Base-by-base conservation (phyloP, 257 asterid genomes). In the Penstemon eatonii region DNA sequence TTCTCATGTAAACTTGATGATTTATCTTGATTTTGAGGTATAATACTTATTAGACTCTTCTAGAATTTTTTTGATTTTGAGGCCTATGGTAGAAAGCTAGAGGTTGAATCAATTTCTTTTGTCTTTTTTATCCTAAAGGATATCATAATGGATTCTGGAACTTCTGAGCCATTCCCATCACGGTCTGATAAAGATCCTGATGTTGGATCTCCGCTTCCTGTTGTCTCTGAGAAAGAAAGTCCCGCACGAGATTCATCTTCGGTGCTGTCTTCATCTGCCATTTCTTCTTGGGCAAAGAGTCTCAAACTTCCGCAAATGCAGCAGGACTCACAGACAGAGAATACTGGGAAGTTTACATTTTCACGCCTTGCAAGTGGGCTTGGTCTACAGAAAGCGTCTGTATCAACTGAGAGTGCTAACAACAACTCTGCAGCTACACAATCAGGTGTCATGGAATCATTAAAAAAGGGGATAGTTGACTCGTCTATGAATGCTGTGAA, bases 331-430 rank as follows among this genome's bases (percentile, higher is more conserved):
- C 86, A 78, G 60, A 63, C 72, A 13, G 68, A 77, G 6, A 83
- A 75, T 80, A 56, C 78, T 60, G 81, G 86, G 63, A 83, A 66
- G 71, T 84, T 82, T 44, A 77, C 89, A 51, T 85, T 93, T 82
- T 78, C 97, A 73, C 95, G 95, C 60, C 80, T 93, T 49, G 86
- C 96, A 40, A 90, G 95, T 84, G 99, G 96, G 57, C 79, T 93
- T 72, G 90, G 94, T 56, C 62, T 88, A 76, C 79, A 82, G 65
- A 87, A 80, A 79, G 74, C 69, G 63, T 60, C 90, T 38, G 72
- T 15, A 60, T 65, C 85, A 53, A 78, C 78, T 75, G 90, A 80
- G 25, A 73, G 69, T 46, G 82, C 82, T 61, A 83, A 78, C 65
- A 75, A 73, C 74, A 65, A 68, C 71, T 68, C 93, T 67, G 72